Base-by-base conservation (phyloP, 805 yeast species). In the Wickerhamiella cacticola region DNA sequence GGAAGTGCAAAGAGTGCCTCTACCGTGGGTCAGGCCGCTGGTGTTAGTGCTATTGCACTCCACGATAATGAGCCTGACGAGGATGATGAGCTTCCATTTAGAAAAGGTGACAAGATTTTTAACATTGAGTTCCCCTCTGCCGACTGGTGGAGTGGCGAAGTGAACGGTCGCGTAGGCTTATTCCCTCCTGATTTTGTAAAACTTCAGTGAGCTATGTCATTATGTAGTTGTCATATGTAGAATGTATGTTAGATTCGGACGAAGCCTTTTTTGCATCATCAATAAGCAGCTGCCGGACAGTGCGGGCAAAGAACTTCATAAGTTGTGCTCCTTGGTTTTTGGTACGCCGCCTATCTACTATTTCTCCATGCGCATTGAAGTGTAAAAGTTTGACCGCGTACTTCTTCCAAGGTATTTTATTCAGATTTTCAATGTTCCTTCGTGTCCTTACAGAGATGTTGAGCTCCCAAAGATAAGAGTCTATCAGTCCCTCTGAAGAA, bases 61-160 rank as follows among this genome's bases (percentile, higher is more conserved):
- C 83, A 73, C 62, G 83, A 79, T 56, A 88, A 89, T 62, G 95
- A 82, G 45, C 95, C 94, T 26, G 80, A 80, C 23, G 98, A 92
- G 66, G 95, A 82, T 54, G 92, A 88, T 60, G 98, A 92, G 67
- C 71, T 92, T 51, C 74, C 78, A 2, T 92, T 92, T 63, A 74
- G 69, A 21, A 95, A 85, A 61, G 94, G 89, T 46, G 97, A 86
- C 56, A 59, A 71, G 51, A 86, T 92, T 53, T 69, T 77, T 16
- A 82, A 86, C 51, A 82, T 92, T 53, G 94, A 87, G 56, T 82
- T 84, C 63, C 82, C 84, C 15, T 95, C 87, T 57, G 95, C 85
- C 41, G 95, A 85, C 62, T 92, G 98, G 98, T 92, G 97, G 97
- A 71, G 82, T 48, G 98, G 98, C 45, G 78, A 76, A 52, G 72